Percentiles rank a stretch among this genome's conserved stretches.
Conservation (phyloP, 1,284 basidiomycete species). For the Golubevia sp. region DNA sequence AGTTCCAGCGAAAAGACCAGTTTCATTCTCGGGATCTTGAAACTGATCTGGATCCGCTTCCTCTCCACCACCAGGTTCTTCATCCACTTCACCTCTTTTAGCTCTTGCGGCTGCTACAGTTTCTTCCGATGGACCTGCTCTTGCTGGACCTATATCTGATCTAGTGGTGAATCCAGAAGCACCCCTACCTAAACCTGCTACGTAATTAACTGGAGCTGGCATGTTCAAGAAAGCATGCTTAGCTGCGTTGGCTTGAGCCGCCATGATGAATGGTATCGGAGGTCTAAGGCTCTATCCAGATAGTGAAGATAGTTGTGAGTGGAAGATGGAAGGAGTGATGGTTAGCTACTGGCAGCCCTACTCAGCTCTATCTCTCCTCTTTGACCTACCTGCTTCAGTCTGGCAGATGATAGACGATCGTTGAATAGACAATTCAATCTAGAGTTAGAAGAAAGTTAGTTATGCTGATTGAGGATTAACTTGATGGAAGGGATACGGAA, state of each 20-base stretch:
- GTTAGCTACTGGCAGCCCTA: no score
- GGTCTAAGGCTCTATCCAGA: no score
- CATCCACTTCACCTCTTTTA: conserved; percentile 23
- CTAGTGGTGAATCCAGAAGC: conserved; percentile 59
- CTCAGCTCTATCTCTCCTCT: no score
- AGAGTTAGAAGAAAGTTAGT: no score
- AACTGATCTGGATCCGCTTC: conserved; percentile 29
- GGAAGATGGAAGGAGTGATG: no score
- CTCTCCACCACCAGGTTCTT: conserved; percentile 19
- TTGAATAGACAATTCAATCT: no score
- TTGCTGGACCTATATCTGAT: conserved; percentile 58
- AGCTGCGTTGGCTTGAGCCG: conserved; percentile 1
- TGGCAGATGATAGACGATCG: no score
- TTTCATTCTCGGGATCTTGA: conserved; percentile 59
- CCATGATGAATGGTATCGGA: background rate
- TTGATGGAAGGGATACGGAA: background rate
- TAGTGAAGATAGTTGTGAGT: background rate
- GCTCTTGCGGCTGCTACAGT: conserved; percentile 22
- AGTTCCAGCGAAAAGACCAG: conserved; percentile 48
- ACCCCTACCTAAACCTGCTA: conserved; percentile 56
- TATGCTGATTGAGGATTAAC: background rate
- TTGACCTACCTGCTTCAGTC: no score
- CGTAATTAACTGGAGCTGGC: conserved; percentile 54
- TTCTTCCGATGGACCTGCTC: conserved; percentile 37
- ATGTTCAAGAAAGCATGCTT: conserved; percentile 32